Evolutionary conservation across 148 eudicot species (phyloP), one percentile per base, ranked within the genome.

Genomic region (Heliosperma pusillum): DNA sequence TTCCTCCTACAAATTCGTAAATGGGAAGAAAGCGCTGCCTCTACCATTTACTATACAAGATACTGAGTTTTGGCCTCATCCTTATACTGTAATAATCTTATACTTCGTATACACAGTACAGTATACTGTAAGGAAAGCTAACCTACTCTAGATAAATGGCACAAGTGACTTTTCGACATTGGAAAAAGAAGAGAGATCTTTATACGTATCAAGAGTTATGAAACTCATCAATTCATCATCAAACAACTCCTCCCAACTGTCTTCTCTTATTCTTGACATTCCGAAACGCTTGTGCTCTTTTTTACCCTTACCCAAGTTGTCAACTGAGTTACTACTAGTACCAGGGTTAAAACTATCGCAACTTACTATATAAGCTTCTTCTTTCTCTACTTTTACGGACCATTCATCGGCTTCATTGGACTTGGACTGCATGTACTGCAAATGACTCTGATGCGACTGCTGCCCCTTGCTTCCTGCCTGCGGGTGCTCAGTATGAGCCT

Each of bases 191-290:
- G n/a, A n/a, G n/a, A n/a, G n/a, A n/a, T n/a, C n/a, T n/a, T n/a
- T n/a, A n/a, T n/a, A 29, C 1, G 30, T 29, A 29, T 29, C 30
- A 29, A 29, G 30, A 79, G 66, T 87, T 91, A 70, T 84, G 84
- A 30, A 90, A 85, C 74, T 86, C 96, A 76, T 91, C 89, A 76
- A 77, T n/a, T n/a, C n/a, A n/a, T n/a, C n/a, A n/a, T n/a, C n/a
- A n/a, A n/a, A 89, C 75, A 91, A 89, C 72, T 91, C 96, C n/a
- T n/a, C n/a, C 79, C n/a, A 64, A 2, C 80, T 75, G 71, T 87
- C 91, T 74, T 81, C 85, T 56, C 80, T 55, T 70, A 75, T 80
- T 82, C 78, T 59, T 82, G 82, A 56, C 73, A 57, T 44, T 1
- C 24, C 42, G 7, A 66, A 20, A 25, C 42, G 26, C 59, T 77